Base-by-base conservation (phyloP, 73 alveolate genomes). In the Paraurostyla sp. region DNA sequence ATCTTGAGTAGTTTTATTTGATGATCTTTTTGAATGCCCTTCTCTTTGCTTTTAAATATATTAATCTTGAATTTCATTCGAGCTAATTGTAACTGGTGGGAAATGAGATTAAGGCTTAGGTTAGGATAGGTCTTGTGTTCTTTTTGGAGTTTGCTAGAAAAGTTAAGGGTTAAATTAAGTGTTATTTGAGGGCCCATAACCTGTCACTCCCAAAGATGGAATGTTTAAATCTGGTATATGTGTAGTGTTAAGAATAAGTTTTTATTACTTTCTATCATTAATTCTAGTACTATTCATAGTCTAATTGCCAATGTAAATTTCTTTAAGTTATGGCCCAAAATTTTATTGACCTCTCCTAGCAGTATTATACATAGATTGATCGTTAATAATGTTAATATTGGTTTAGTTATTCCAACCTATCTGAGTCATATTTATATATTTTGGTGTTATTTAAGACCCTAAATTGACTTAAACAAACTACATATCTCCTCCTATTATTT, bases 351-450 rank as follows among this genome's bases (percentile, higher is more conserved):
- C 68, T 45, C 87, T 73, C 4, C 87, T 16, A 43, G 87, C 45
- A 43, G 87, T 23, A 23, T 73, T 73, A 23, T 73, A 48, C 2
- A 48, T 73, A 9, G 73, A 73, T 2, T 16, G 3, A 48, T 73
- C 87, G 16, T 23, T 69, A 3, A 69, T 69, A 43, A 69, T 69
- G 62, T 69, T 69, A 41, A 69, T 69, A 36, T 69, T 69, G 2
- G 59, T 69, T 27, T 73, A 50, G 46, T 73, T 73, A 73, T 73
- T 73, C 87, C 87, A 73, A 9, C 87, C 87, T 13, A 73, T 45
- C 33, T 73, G 38, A 43, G 87, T 45, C 68, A 73, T 73, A 50
- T 73, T 73, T 13, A 65, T 65, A 15, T 65, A 38, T 38, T 65
- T 65, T 3, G 82, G 82, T 2, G 82, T 65, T 38, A 38, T 38